Base-by-base conservation (phyloP, 2,329 filamentous ascomycete genomes). In the Nannizzia gypsea region DNA sequence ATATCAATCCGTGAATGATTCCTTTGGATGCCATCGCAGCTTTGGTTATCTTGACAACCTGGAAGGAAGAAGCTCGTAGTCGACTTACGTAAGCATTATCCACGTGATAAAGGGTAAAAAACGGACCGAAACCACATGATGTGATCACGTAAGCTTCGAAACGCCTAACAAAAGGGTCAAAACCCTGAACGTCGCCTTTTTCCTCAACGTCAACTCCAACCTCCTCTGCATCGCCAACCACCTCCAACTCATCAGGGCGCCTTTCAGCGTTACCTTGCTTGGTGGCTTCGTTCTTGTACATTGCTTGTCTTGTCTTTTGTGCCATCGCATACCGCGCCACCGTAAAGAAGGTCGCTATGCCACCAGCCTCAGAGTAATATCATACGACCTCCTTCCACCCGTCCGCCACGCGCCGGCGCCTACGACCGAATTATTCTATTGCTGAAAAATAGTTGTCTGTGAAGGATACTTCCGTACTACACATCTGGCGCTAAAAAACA, bases 281-380 rank as follows among this genome's bases (percentile, higher is more conserved):
- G 22, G n/a, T 36, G 22, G 13, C 22, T 13, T 31, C 50, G 13
- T 55, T 28, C 24, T 36, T 15, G 17, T 36, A 17, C 50, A 55
- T 31, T 31, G 3, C 15, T 24, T 55, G 17, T 55, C 50, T 36
- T 26, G 26, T 28, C 15, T 28, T n/a, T 56, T 15, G 17, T 38
- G 28, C 22, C 54, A 38, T 11, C 15, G 22, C 26, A 36, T 56
- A 56, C 36, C 31, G 31, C 54, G 26, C 22, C n/a, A 52, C 26
- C 36, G 54, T 56, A 56, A 56, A 56, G 54, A 56, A 13, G 11
- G 13, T 6, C 54, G 36, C n/a, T 26, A 55, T 55, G 50, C 22
- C 50, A 36, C 54, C 20, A 38, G 15, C 28, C 54, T 56, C 54
- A 36, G 20, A 56, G 54, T 56, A 56, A 56, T 56, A 56, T 20